A percentile compares a stretch with the other conserved stretches of the same genome.
Evolutionary conservation across 352 stramenopile species (phyloP).

Genomic region (Globisporangium nunn): DNA sequence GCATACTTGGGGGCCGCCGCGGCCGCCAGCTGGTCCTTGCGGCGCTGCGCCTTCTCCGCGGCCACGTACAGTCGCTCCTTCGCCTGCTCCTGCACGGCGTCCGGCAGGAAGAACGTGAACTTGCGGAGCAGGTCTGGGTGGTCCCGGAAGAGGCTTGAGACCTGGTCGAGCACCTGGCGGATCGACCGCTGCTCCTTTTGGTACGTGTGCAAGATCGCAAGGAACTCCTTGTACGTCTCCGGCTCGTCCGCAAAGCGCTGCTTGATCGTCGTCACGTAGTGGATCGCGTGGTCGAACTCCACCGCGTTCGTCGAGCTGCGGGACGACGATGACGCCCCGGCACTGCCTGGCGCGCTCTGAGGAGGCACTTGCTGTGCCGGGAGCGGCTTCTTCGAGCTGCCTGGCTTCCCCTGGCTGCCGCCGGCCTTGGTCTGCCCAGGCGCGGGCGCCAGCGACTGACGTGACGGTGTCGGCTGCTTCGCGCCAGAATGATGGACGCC

Average conservation of each 20-base stretch:
- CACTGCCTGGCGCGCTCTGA: too few species aligned
- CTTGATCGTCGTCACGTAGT: slow-evolving; percentile 99
- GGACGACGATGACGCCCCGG: neutral
- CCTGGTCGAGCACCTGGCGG: slow-evolving; percentile 96
- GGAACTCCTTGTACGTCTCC: slow-evolving; percentile 98
- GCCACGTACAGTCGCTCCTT: slow-evolving; percentile 94
- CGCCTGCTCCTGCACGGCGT: slow-evolving; percentile 96
- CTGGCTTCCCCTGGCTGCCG: slow-evolving; percentile 27
- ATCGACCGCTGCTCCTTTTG: slow-evolving; percentile 99
- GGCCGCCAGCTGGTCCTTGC: slow-evolving; percentile 61
- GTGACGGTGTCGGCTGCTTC: slow-evolving; percentile 44
- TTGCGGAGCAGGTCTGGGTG: slow-evolving; percentile 98
- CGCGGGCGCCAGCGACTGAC: slow-evolving; percentile 32
- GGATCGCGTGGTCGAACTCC: slow-evolving; percentile 99
- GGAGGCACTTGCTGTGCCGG: slow-evolving; percentile 13
- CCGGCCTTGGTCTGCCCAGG: slow-evolving; percentile 22
- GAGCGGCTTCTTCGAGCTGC: slow-evolving; percentile 47
- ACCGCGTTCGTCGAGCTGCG: slow-evolving; percentile 82
- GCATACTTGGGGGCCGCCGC: slow-evolving; percentile 39
- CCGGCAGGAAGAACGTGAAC: slow-evolving; percentile 99
- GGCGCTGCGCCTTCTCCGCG: slow-evolving; percentile 91
- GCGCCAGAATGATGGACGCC: slow-evolving; percentile 19
- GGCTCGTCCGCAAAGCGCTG: slow-evolving; percentile 96
- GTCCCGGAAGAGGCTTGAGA: slow-evolving; percentile 98
- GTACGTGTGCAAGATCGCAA: slow-evolving; percentile 99